Percentiles rank a stretch among this genome's conserved stretches.
Evolutionary conservation across 805 yeast genomes (phyloP).

Genomic region (Yamadazyma kitorensis): DNA sequence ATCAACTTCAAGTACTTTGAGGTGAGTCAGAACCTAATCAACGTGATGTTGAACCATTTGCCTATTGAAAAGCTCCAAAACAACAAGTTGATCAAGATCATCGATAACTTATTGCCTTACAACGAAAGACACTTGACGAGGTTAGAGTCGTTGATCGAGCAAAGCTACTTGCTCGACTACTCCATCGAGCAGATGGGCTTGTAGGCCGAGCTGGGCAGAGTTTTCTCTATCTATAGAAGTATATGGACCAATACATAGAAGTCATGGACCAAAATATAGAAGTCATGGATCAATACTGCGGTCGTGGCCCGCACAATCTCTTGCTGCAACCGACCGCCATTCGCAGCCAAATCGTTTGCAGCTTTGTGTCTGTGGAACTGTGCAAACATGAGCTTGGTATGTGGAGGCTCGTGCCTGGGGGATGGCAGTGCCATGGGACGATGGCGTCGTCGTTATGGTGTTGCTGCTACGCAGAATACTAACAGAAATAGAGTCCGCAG

Average conservation of each 20-base stretch:
- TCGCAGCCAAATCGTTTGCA: too few species aligned
- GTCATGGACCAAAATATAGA: too few species aligned
- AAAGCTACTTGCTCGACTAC: slow-evolving; percentile 82
- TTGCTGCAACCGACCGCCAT: too few species aligned
- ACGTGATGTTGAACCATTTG: slow-evolving; percentile 57
- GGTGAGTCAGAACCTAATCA: slow-evolving; percentile 74
- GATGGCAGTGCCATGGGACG: too few species aligned
- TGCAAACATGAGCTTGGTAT: too few species aligned
- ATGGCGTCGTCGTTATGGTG: too few species aligned
- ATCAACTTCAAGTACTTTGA: slow-evolving; percentile 78
- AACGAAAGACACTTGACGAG: slow-evolving; percentile 81
- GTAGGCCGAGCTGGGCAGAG: too few species aligned
- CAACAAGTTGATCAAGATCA: slow-evolving; percentile 61
- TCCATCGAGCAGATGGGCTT: slow-evolving; percentile 72
- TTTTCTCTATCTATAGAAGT: background rate
- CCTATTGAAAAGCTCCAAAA: slow-evolving; percentile 55
- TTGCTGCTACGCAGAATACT: too few species aligned
- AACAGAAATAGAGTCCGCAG: slow-evolving; percentile 5
- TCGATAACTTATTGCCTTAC: slow-evolving; percentile 83
- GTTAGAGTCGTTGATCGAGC: slow-evolving; percentile 76
- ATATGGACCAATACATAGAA: background rate
- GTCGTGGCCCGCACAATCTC: too few species aligned
- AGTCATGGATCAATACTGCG: too few species aligned
- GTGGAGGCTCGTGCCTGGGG: too few species aligned
- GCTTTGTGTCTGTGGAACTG: too few species aligned